Conservation (phyloP, 192 early-diverging fungal genomes). For the Dimargaris cristalligena region DNA sequence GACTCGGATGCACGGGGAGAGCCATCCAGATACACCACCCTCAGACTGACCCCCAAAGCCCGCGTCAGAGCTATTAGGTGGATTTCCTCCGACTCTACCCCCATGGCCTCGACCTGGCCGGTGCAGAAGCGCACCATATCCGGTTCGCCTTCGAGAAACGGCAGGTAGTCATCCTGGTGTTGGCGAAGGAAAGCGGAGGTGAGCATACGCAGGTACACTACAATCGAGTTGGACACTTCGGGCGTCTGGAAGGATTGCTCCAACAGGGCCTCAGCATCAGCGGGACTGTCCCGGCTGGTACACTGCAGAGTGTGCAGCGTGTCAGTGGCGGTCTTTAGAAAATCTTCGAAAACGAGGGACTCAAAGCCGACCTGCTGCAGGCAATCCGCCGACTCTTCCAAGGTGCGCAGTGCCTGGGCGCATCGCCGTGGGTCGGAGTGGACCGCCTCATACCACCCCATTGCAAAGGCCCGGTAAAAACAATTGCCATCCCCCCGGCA, state of each 20-base stretch:
- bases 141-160: not conserved
- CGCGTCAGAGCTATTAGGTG: not conserved
- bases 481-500: not conserved
- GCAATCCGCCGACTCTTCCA: not conserved
- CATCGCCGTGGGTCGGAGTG: not conserved
- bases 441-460: not conserved
- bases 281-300: not conserved
- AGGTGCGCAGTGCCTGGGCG: not conserved
- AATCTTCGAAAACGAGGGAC: not conserved
- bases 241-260: not conserved
- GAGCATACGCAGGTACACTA: not conserved
- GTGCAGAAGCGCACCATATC: not conserved
- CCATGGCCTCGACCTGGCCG: not conserved
- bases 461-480: not conserved
- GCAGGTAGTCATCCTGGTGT: not conserved
- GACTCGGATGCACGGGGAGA: not conserved
- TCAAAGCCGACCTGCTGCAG: not conserved
- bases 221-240: not conserved
- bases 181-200: not conserved
- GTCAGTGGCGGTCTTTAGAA: not conserved
- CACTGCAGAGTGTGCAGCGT: not conserved
- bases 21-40: not conserved
- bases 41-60: not conserved
- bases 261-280: not conserved
- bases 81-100: not conserved